Base-by-base conservation (phyloP, 208 protist genomes). In the Crithidia brevicula region DNA sequence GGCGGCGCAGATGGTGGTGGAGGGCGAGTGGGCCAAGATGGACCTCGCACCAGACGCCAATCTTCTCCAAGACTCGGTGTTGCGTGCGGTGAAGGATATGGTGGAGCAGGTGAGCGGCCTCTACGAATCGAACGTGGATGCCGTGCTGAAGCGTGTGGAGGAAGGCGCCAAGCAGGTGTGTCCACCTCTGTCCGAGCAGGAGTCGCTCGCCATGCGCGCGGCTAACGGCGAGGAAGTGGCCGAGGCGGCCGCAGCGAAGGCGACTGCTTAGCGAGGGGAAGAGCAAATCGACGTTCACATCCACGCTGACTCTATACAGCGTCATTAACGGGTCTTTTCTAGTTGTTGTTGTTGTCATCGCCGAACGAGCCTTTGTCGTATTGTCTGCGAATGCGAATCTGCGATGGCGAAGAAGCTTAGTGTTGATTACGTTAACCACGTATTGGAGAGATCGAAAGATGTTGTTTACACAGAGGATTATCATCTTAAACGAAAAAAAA, bases 21-120 rank as follows among this genome's bases (percentile, higher is more conserved):
- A 96, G 57, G 83, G 77, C 15, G 83, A 90, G 68, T 96, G 92
- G 89, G 72, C 77, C 1, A 63, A 72, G 47, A 66, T 93, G 47
- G 52, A 62, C n/a, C 63, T 92, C n/a, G 52, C 54, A 16, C 50
- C 77, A 13, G 85, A 92, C 25, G 74, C 74, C 16, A 85, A 89
- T 47, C 78, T 86, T 50, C 58, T 89, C n/a, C 79, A 93, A 57
- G 86, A 92, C 38, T 58, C 72, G 25, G 53, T 86, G n/a, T 47
- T 94, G 47, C 85, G 82, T 33, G 53, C 56, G 22, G 30, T 90
- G 30, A 72, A 72, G 56, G 72, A 85, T 40, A 82, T 85, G 49
- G 85, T 95, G 34, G 85, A 88, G 52, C 76, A 94, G 56, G 58
- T 77, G 16, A 74, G 75, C 52, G 61, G 73, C 25, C 66, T 89